A percentile compares a stretch with the other conserved stretches of the same genome.
phyloP scores from a whole-genome alignment of 345 rosid species.

The Lepidium aucheri region DNA sequence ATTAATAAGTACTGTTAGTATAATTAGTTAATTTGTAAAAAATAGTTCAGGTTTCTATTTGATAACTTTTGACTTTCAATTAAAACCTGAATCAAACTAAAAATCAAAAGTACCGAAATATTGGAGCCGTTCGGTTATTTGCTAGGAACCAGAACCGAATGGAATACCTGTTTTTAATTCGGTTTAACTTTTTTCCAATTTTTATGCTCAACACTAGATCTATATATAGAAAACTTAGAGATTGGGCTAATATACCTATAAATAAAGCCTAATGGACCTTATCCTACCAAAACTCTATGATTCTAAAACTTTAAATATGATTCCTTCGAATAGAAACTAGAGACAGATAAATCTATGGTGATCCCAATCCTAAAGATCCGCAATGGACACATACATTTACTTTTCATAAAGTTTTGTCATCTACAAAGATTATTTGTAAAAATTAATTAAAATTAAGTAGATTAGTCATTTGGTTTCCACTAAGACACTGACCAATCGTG shows the following conservation, averaged over 20 bases:
- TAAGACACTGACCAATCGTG: slow-evolving; percentile 3
- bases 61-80: no score
- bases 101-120: no score
- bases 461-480: neutral
- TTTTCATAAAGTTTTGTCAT: neutral
- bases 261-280: neutral
- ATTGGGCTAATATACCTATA: neutral
- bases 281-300: neutral
- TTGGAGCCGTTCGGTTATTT: no score
- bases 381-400: slow-evolving; percentile 12
- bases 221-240: neutral
- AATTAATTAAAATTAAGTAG: neutral
- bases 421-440: neutral
- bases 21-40: no score
- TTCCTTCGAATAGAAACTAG: neutral
- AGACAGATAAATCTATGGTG: slow-evolving; percentile 21
- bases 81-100: no score
- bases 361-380: slow-evolving; percentile 25
- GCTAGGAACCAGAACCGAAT: no score
- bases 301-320: neutral
- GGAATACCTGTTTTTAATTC: no score
- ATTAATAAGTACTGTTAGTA: no score
- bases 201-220: no score
- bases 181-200: no score
- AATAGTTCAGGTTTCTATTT: no score